Evolutionary conservation across 2,329 filamentous ascomycete genomes (phyloP).

Genomic region (Alternaria sp.): DNA sequence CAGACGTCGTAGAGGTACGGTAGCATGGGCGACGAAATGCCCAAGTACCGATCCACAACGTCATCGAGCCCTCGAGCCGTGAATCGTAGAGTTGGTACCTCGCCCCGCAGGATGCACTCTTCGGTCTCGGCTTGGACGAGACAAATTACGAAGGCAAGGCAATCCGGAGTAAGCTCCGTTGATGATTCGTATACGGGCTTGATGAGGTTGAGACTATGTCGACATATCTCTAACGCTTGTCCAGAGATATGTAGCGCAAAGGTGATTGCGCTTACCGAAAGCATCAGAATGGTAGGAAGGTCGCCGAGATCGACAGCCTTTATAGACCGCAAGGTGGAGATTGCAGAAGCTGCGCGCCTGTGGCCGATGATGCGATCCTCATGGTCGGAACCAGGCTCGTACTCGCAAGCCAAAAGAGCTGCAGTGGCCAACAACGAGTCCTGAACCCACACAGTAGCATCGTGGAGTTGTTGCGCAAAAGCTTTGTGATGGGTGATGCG

Average conservation of each 20-base stretch:
- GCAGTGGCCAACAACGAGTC: slow-evolving; percentile 14
- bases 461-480: slow-evolving; percentile 11
- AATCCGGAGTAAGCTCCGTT: slow-evolving; percentile 1
- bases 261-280: slow-evolving; percentile 13
- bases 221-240: slow-evolving; percentile 3
- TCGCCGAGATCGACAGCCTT: background rate
- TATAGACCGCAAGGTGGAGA: slow-evolving; percentile 8
- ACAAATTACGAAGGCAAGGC: slow-evolving; percentile 7
- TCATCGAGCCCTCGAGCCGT: background rate
- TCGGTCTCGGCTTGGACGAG: slow-evolving; percentile 7
- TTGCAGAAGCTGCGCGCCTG: slow-evolving; percentile 7
- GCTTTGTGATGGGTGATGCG: slow-evolving; percentile 11
- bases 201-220: slow-evolving; percentile 6
- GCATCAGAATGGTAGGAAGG: slow-evolving; percentile 3
- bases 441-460: slow-evolving; percentile 1
- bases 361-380: slow-evolving; percentile 8
- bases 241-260: slow-evolving; percentile 12
- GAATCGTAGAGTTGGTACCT: slow-evolving; percentile 11
- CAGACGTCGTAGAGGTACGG: slow-evolving; percentile 8
- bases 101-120: slow-evolving; percentile 7
- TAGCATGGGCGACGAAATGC: slow-evolving; percentile 10
- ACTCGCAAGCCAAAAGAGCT: slow-evolving; percentile 10
- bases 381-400: background rate
- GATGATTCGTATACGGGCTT: slow-evolving; percentile 6
- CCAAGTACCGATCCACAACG: slow-evolving; percentile 9